phyloP scores from a whole-genome alignment of 768 basidiomycete species.

The Stropharia rugosoannulata region DNA sequence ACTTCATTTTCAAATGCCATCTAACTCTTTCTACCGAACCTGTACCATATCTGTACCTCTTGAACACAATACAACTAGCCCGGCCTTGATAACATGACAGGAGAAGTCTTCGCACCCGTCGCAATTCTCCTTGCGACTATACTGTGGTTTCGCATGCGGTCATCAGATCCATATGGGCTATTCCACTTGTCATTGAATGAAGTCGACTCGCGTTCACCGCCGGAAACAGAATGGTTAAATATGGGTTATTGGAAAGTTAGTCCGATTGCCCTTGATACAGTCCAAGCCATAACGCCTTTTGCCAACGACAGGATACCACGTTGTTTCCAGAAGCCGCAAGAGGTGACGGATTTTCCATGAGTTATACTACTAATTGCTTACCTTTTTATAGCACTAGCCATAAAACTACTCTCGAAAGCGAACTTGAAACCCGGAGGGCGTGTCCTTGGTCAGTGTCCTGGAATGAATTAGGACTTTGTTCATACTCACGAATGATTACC shows the following conservation, averaged over 20 bases:
- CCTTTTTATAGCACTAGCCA: slow-evolving; percentile 39
- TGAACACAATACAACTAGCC: too few relatives aligned
- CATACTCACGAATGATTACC: not conserved
- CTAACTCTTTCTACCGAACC: too few relatives aligned
- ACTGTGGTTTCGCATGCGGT: not conserved
- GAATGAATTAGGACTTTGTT: not conserved
- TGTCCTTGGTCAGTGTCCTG: slow-evolving; percentile 46
- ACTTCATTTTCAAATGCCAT: too few relatives aligned
- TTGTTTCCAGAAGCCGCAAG: slow-evolving; percentile 59
- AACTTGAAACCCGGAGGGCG: slow-evolving; percentile 36
- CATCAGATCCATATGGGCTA: slow-evolving; percentile 52
- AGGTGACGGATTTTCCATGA: slow-evolving; percentile 35
- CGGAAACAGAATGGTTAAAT: slow-evolving; percentile 69
- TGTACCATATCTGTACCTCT: too few relatives aligned
- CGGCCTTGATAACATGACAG: too few relatives aligned
- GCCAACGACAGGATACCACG: slow-evolving; percentile 36
- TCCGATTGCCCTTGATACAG: not conserved
- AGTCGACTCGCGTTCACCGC: slow-evolving; percentile 24
- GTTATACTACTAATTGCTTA: not conserved
- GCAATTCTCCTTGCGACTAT: not conserved
- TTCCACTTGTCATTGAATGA: slow-evolving; percentile 58
- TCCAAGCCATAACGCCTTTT: not conserved
- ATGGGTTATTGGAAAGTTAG: slow-evolving; percentile 70
- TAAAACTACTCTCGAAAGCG: slow-evolving; percentile 46
- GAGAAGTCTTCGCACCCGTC: not conserved